phyloP scores from a whole-genome alignment of 805 yeast genomes.

The Kodamaea lidongshanica region DNA sequence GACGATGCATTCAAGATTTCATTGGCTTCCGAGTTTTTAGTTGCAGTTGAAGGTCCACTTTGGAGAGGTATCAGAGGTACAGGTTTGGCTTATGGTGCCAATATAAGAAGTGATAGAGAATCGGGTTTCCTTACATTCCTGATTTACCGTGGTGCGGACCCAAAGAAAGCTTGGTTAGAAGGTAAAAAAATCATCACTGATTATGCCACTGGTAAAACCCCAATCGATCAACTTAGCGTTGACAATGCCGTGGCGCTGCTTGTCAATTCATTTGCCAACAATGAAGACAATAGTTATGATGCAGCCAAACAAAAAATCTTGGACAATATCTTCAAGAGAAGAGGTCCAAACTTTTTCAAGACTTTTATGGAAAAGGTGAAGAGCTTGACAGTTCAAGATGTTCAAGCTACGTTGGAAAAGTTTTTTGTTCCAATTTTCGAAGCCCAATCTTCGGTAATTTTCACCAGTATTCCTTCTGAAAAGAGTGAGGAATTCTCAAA shows the following conservation, averaged over 20 bases:
- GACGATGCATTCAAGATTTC: conserved; percentile 64
- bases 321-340: conserved; percentile 58
- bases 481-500: conserved; percentile 43
- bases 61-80: conserved; percentile 95
- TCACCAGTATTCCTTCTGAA: conserved; percentile 68
- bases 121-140: conserved; percentile 59
- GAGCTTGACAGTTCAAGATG: conserved; percentile 47
- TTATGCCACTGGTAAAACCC: conserved; percentile 46
- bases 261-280: conserved; percentile 63
- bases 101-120: conserved; percentile 52
- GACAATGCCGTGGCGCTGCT: conserved; percentile 73
- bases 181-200: conserved; percentile 61
- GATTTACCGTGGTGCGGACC: conserved; percentile 81
- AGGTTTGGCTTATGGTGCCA: conserved; percentile 89
- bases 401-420: conserved; percentile 43
- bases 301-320: conserved; percentile 63
- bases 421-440: conserved; percentile 66
- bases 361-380: conserved; percentile 49
- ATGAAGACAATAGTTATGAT: conserved; percentile 55
- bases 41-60: conserved; percentile 91
- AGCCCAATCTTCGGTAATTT: conserved; percentile 49
- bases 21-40: conserved; percentile 68
- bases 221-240: conserved; percentile 54
- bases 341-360: conserved; percentile 63
- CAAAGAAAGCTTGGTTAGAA: conserved; percentile 54